Percentiles rank a stretch among this genome's conserved stretches.
Evolutionary conservation across 441 rosid species (phyloP).

Genomic region (Arabidopsis lyrata): DNA sequence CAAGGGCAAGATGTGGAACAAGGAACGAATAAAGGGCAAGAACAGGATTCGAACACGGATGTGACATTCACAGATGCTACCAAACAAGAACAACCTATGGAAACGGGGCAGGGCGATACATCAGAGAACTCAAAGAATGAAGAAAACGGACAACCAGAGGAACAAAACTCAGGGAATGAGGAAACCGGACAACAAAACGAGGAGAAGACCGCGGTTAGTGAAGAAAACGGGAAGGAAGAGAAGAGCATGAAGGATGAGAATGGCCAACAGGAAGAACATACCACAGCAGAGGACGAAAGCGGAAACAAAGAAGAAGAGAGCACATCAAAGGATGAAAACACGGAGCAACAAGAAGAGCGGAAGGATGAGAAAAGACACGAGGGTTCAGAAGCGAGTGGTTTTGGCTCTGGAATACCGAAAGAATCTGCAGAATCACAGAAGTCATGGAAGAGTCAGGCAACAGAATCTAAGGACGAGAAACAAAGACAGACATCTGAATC

Average conservation of each 20-base stretch:
- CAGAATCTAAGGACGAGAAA: conserved; percentile 80
- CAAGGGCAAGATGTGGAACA: conserved; percentile 41
- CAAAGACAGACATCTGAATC: conserved; percentile 67
- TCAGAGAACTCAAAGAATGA: conserved; percentile 37
- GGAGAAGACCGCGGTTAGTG: conserved; percentile 25
- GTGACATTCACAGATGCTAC: conserved; percentile 48
- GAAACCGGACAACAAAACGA: conserved; percentile 37
- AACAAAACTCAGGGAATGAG: conserved; percentile 35
- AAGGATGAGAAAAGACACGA: conserved; percentile 34
- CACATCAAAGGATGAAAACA: conserved; percentile 20
- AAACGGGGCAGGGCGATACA: conserved; percentile 25
- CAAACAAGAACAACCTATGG: conserved; percentile 41
- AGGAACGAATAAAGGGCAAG: conserved; percentile 40
- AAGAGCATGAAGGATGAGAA: conserved; percentile 34
- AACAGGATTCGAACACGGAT: conserved; percentile 23
- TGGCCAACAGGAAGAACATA: conserved; percentile 38
- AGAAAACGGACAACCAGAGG: conserved; percentile 41
- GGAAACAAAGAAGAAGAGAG: conserved; percentile 34
- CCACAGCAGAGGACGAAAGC: conserved; percentile 32
- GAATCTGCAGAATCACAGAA: conserved; percentile 84
- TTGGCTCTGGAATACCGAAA: conserved; percentile 68
- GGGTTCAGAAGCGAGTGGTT: conserved; percentile 35
- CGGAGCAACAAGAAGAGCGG: conserved; percentile 43
- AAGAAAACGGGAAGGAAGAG: conserved; percentile 24
- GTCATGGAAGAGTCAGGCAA: conserved; percentile 80